Conservation (phyloP, 202 grass and related monocot genomes). For the Bolboschoenoplectus hybrid region DNA sequence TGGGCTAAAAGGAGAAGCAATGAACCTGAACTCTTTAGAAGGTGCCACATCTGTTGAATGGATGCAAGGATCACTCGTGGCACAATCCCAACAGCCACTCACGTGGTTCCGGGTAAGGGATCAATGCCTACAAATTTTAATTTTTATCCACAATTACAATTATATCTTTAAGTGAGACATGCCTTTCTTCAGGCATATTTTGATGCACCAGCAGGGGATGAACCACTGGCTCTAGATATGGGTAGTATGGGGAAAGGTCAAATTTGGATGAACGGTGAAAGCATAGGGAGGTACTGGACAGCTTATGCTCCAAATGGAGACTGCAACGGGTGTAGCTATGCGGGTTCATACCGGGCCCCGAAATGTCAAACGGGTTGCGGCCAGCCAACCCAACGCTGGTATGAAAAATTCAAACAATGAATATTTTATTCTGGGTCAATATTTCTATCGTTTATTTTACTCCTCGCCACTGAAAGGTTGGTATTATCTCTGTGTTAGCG, state of each 20-base stretch:
- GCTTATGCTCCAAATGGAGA: slow-evolving; percentile 61
- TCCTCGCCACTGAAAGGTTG: not conserved
- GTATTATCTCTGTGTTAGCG: not conserved
- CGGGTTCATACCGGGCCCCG: slow-evolving; percentile 59
- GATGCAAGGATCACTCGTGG: slow-evolving; percentile 78
- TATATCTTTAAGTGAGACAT: not conserved
- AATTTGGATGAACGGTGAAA: slow-evolving; percentile 97
- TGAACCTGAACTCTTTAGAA: slow-evolving; percentile 91
- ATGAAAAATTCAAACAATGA: slow-evolving; percentile 38
- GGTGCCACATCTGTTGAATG: slow-evolving; percentile 88
- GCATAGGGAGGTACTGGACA: slow-evolving; percentile 86
- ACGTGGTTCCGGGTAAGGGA: slow-evolving; percentile 87
- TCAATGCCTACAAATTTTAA: not conserved
- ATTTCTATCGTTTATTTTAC: not conserved
- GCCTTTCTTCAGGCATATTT: slow-evolving; percentile 63
- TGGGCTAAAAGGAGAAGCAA: slow-evolving; percentile 94
- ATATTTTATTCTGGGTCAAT: not conserved
- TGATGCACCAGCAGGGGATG: slow-evolving; percentile 76
- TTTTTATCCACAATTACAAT: slow-evolving; percentile 9
- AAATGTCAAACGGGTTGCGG: slow-evolving; percentile 87
- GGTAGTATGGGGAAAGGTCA: slow-evolving; percentile 95
- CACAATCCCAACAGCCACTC: slow-evolving; percentile 75
- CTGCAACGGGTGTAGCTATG: slow-evolving; percentile 71
- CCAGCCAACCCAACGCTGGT: slow-evolving; percentile 90
- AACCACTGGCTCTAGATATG: slow-evolving; percentile 95